A percentile compares a stretch with the other conserved stretches of the same genome.
Conservation (phyloP, 2,329 filamentous ascomycete species). For the Plectosphaerella plurivora region DNA sequence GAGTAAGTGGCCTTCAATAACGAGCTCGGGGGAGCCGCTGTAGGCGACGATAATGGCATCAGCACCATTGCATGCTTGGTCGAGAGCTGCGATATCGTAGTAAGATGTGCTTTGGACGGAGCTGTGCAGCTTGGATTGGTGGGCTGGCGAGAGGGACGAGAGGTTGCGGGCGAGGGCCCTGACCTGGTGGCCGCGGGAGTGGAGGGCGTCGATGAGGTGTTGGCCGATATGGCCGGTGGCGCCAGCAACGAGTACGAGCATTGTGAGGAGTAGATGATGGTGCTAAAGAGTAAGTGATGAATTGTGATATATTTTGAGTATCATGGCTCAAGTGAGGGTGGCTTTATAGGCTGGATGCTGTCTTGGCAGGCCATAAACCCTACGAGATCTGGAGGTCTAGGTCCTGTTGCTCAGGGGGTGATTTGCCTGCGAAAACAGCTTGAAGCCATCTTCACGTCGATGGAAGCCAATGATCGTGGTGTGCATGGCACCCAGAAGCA, state of each 20-base stretch:
- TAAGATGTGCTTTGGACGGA: neutral
- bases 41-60: constrained; percentile 16
- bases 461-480: too few relatives aligned
- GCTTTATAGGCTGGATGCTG: too few relatives aligned
- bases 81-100: constrained; percentile 4
- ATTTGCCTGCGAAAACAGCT: too few relatives aligned
- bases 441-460: too few relatives aligned
- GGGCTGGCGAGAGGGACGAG: neutral
- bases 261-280: neutral
- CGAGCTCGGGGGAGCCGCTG: constrained; percentile 11
- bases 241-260: constrained; percentile 1
- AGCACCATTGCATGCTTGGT: constrained; percentile 4
- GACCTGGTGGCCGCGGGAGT: constrained; percentile 1
- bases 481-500: too few relatives aligned
- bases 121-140: neutral
- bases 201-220: neutral
- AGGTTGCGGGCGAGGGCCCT: neutral
- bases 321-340: neutral
- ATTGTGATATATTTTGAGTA: neutral
- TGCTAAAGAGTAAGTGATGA: neutral
- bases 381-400: too few relatives aligned
- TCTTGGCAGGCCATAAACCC: too few relatives aligned
- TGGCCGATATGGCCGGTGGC: neutral
- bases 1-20: constrained; percentile 25
- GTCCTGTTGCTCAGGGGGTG: too few relatives aligned